Conservation (phyloP, 2,329 filamentous ascomycete genomes). For the Tricladium varicosporioides region DNA sequence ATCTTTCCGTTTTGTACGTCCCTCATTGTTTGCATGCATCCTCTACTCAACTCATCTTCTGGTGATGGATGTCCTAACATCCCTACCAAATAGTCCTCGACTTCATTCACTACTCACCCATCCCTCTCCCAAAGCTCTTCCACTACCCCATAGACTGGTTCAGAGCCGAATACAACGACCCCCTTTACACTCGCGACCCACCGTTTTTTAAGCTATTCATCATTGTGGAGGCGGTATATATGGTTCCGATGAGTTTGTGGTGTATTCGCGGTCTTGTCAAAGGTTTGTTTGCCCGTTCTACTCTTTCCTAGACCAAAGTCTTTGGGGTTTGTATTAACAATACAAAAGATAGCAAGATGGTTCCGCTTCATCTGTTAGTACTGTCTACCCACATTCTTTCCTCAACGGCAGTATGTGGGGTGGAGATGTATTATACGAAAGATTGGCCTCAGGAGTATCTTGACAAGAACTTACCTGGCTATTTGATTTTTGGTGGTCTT, state of each 20-base stretch:
- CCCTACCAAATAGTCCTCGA: neutral
- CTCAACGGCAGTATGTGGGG: neutral
- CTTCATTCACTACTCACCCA: neutral
- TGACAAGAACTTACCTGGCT: constrained; percentile 3
- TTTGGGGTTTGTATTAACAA: too few relatives aligned
- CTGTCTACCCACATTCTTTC: neutral
- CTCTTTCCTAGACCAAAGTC: neutral
- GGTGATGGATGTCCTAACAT: too few relatives aligned
- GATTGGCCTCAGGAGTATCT: constrained; percentile 1
- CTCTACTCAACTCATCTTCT: too few relatives aligned
- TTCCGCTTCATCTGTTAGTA: neutral
- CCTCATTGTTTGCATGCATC: too few relatives aligned
- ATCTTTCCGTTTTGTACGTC: too few relatives aligned
- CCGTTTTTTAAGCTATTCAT: constrained; percentile 1
- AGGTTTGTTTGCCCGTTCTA: neutral
- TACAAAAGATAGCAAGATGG: neutral
- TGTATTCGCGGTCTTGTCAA: neutral
- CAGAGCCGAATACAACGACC: neutral
- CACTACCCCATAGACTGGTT: neutral
- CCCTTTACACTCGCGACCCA: neutral
- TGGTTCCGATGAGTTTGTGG: neutral
- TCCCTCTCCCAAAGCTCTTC: neutral
- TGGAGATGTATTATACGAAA: neutral
- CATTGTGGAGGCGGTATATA: neutral
- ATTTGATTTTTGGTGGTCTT: neutral